Conservation (phyloP, 495 filamentous ascomycete genomes). For the Durotheca rogersii region DNA sequence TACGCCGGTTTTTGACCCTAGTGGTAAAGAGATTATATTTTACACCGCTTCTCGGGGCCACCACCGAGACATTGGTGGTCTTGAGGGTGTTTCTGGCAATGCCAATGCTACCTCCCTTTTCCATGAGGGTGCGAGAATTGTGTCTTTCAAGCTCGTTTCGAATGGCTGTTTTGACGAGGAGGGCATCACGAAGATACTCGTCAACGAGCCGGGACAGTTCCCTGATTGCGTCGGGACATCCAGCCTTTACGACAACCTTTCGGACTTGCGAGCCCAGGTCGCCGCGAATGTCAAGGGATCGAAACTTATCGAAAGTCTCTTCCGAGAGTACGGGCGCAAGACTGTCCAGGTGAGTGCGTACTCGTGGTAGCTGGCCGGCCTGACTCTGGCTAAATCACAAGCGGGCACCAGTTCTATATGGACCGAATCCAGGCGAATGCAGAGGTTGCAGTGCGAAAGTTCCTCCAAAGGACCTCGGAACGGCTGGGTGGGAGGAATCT, state of each 20-base stretch:
- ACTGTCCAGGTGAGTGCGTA: constrained; percentile 20
- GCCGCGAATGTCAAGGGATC: constrained; percentile 39
- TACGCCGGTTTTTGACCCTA: constrained; percentile 31
- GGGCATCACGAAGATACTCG: constrained; percentile 29
- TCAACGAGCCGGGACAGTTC: constrained; percentile 36
- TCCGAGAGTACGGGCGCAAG: constrained; percentile 29
- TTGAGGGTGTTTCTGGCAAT: constrained; percentile 32
- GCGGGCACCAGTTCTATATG: constrained; percentile 31
- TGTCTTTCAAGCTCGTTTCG: constrained; percentile 31
- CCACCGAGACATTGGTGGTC: constrained; percentile 38
- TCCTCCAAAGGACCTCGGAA: constrained; percentile 22
- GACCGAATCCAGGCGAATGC: constrained; percentile 36
- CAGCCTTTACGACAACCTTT: constrained; percentile 35
- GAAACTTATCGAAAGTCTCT: constrained; percentile 29
- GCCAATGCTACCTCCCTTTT: constrained; percentile 33
- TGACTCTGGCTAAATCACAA: neutral
- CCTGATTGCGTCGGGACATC: constrained; percentile 34
- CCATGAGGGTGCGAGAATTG: constrained; percentile 40
- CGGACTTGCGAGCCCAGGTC: constrained; percentile 38
- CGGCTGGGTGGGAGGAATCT: constrained; percentile 14
- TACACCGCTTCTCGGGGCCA: constrained; percentile 38
- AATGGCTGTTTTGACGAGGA: constrained; percentile 38
- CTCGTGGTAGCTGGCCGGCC: neutral
- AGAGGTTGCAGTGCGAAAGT: constrained; percentile 30
- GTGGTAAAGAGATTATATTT: constrained; percentile 28